A percentile compares a stretch with the other conserved stretches of the same genome.
These are phyloP conservation scores for Suillus occidentalis DNA, from an alignment of 768 basidiomycete species.

Conservation along the genomic window DNA sequence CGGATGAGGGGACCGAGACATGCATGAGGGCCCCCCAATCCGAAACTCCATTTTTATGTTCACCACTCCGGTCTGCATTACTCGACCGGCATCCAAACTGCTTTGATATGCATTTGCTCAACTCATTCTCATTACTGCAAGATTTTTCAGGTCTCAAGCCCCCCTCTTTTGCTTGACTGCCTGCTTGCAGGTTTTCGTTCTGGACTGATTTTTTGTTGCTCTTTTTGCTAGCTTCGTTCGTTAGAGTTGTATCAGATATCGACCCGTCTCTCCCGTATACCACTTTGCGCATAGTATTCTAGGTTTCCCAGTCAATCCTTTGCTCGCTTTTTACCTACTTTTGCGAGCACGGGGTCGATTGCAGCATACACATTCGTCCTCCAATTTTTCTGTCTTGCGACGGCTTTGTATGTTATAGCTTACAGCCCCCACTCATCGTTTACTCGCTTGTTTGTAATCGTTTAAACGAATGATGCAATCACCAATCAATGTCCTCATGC, in stretches of 20 bases:
- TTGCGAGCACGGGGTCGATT: conserved; percentile 9
- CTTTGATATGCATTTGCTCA: conserved; percentile 2
- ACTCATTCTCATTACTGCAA: background rate
- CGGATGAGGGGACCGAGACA: conserved; percentile 28
- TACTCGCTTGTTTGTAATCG: conserved; percentile 22
- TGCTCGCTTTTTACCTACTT: conserved; percentile 9
- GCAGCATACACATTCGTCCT: conserved; percentile 8
- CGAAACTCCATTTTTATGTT: background rate
- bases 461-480: conserved; percentile 9
- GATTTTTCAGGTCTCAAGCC: background rate
- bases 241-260: conserved; percentile 7
- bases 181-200: conserved; percentile 8
- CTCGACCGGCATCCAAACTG: background rate
- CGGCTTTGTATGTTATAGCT: conserved; percentile 3
- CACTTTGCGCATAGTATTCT: conserved; percentile 1
- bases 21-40: conserved; percentile 22
- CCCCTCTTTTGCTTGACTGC: conserved; percentile 2
- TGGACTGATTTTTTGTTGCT: conserved; percentile 21
- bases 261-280: background rate
- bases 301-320: conserved; percentile 5
- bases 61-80: background rate
- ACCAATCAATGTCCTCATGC: background rate
- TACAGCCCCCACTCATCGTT: conserved; percentile 9
- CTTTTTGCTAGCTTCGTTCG: conserved; percentile 7
- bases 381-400: background rate